Percentiles rank a stretch among this genome's conserved stretches.
Evolutionary conservation across 148 eudicot genomes (phyloP).

Genomic region (Drosera capensis): DNA sequence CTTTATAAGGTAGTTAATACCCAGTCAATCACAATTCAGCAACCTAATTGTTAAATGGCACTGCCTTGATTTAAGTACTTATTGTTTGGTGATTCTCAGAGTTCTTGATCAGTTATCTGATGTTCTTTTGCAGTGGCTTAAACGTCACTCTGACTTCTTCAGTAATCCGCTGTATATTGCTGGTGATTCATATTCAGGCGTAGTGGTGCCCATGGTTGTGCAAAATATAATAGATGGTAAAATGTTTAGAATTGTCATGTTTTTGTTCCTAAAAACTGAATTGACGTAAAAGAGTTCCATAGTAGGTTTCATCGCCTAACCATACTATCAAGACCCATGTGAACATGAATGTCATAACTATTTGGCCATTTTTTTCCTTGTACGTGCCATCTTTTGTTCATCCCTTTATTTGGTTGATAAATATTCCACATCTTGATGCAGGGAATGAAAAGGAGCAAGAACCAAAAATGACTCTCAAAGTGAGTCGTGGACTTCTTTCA

Average conservation of each 20-base stretch:
- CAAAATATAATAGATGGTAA: slow-evolving; percentile 12
- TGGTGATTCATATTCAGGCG: slow-evolving; percentile 17
- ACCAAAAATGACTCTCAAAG: not conserved
- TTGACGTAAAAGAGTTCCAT: not conserved
- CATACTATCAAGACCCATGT: too few species aligned
- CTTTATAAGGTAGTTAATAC: slow-evolving; percentile 29
- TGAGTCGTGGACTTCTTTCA: not conserved
- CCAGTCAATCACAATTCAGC: not conserved
- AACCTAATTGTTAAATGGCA: not conserved
- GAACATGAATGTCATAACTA: too few species aligned
- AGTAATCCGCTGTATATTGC: slow-evolving; percentile 15
- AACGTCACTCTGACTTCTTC: slow-evolving; percentile 3
- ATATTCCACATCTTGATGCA: not conserved
- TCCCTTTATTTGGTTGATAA: too few species aligned
- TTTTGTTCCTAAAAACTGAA: not conserved
- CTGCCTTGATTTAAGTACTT: not conserved
- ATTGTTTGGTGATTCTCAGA: not conserved
- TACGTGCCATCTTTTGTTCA: not conserved
- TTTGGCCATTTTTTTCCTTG: not conserved
- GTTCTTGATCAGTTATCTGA: not conserved
- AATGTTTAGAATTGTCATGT: not conserved
- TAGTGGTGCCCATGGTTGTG: slow-evolving; percentile 13
- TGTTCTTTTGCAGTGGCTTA: not conserved
- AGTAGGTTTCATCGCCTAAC: not conserved
- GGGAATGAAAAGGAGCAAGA: not conserved